Percentiles rank a stretch among this genome's conserved stretches.
Evolutionary conservation across 208 protist genomes (phyloP).

Genomic region (Leishmania guyanensis): DNA sequence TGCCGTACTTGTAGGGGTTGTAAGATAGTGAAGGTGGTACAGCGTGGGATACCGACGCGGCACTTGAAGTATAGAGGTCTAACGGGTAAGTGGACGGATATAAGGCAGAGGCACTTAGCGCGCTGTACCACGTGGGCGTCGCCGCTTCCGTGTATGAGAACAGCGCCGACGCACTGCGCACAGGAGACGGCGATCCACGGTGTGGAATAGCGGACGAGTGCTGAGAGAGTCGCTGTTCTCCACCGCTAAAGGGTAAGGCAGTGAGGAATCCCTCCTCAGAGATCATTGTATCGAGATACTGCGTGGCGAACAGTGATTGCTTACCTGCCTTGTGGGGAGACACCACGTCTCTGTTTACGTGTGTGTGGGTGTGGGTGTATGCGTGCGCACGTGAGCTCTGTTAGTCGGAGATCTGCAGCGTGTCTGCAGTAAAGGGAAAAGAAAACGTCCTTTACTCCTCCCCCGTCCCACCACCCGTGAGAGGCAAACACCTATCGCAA

Average conservation of each 20-base stretch:
- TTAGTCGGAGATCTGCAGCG: neutral
- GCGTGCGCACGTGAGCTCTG: neutral
- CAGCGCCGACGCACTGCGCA: neutral
- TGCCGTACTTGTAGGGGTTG: neutral
- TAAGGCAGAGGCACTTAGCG: neutral
- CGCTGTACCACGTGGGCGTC: slow-evolving; percentile 19
- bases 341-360: neutral
- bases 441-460: neutral
- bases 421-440: neutral
- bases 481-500: neutral
- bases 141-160: neutral
- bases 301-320: neutral
- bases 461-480: neutral
- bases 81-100: slow-evolving; percentile 16
- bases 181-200: slow-evolving; percentile 8
- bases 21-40: neutral
- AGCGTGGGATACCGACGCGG: neutral
- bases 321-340: neutral
- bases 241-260: slow-evolving; percentile 14
- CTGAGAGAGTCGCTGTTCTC: neutral
- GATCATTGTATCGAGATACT: neutral
- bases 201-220: slow-evolving; percentile 1
- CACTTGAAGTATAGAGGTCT: neutral
- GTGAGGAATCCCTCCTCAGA: slow-evolving; percentile 27
- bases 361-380: neutral